Evolutionary conservation across 192 early-diverging fungal genomes (phyloP), one percentile per base, ranked within the genome.

Genomic region (Dispira simplex): DNA sequence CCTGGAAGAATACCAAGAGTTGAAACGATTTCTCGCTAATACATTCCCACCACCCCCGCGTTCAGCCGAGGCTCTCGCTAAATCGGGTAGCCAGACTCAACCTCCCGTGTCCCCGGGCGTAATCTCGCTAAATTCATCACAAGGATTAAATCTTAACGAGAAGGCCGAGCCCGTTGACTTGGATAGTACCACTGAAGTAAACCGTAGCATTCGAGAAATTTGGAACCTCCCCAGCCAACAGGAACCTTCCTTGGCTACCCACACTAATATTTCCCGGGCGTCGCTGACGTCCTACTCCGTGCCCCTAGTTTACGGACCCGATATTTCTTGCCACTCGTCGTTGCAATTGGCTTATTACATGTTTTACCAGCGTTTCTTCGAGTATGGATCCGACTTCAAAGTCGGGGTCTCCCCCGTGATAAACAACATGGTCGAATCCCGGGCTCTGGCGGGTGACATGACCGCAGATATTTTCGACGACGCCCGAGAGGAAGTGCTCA

Each of bases 341-440:
- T 39, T 58, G 25, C 56, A 58, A n/a, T 23, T 58, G 16, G 26
- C 56, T n/a, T 58, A 58, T 27, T 58, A 28, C 28, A 58, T 58
- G 56, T 58, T 58, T 32, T 58, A 28, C 56, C 56, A 58, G 56
- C 56, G 56, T 5, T 58, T 58, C 27, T 43, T 58, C n/a, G 56
- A 58, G 28, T 14, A 58, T 6, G 13, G 28, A 13, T 58, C 56
- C 25, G 56, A 58, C 23, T n/a, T 58, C 28, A 21, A 32, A 12
- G 56, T 58, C 8, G 8, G 11, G 28, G 56, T 58, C 4, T 6
- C 56, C 56, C 56, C 21, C n/a, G n/a, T n/a, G n/a, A n/a, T n/a
- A n/a, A n/a, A n/a, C n/a, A n/a, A n/a, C n/a, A n/a, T n/a, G n/a
- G n/a, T n/a, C n/a, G n/a, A n/a, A n/a, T n/a, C n/a, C n/a, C n/a